These are phyloP conservation scores for Striga hermonthica DNA, from an alignment of 305 asterid genomes.

Conservation along the genomic window DNA sequence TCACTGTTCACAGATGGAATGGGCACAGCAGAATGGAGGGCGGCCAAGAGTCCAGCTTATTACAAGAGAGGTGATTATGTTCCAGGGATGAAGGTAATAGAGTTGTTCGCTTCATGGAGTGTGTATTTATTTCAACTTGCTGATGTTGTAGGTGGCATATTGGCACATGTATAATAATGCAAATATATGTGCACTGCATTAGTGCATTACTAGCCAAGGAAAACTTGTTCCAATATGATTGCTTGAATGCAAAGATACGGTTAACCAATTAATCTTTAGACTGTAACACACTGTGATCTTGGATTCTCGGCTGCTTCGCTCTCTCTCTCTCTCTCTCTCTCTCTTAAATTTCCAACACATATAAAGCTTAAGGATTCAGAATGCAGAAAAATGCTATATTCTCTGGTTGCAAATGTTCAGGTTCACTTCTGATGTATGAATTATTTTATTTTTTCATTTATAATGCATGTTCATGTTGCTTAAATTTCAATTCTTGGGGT, in stretches of 20 bases:
- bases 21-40: conserved; percentile 99
- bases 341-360: too few species aligned
- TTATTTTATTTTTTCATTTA: conserved; percentile 4
- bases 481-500: conserved; percentile 10
- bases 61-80: conserved; percentile 97
- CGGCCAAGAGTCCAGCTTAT: conserved; percentile 86
- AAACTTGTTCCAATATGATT: neutral
- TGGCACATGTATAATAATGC: too few species aligned
- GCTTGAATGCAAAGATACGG: neutral
- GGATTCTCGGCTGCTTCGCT: too few species aligned
- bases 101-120: conserved; percentile 7
- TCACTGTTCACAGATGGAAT: conserved; percentile 61
- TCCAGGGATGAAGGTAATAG: conserved; percentile 79
- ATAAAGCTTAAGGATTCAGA: conserved; percentile 7
- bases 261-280: neutral
- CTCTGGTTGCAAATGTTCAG: neutral
- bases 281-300: too few species aligned
- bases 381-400: neutral
- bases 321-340: too few species aligned
- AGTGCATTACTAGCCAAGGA: neutral
- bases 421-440: neutral
- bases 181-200: neutral
- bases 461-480: conserved; percentile 8
- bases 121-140: conserved; percentile 2
- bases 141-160: neutral